Base-by-base conservation (phyloP, 2,329 filamentous ascomycete species). In the Chrysosphaeria jannelii region DNA sequence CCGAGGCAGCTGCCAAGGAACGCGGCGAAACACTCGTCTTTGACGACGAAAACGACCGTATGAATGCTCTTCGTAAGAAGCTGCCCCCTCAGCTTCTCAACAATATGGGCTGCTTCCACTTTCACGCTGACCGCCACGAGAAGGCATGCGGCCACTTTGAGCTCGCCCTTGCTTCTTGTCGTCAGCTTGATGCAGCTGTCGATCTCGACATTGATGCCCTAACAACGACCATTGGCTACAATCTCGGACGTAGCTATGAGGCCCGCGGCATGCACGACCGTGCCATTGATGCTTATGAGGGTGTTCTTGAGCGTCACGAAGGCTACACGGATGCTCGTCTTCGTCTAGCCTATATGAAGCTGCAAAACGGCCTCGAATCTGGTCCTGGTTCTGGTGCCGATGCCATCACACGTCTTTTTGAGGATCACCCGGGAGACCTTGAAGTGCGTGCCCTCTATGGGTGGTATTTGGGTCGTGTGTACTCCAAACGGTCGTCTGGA, bases 41-140 rank as follows among this genome's bases (percentile, higher is more conserved):
- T n/a, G 63, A 74, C 25, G 59, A 69, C 27, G 53, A 50, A 3
- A 54, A 59, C 14, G 45, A 60, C 27, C 57, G 58, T 26, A 49
- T 50, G 12, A n/a, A n/a, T n/a, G 51, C 55, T 10, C 51, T 89
- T 14, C 66, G 78, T 25, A 72, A 79, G 38, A 54, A 69, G 28
- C 50, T 97, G 2, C 74, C 79, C 1, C 85, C 85, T 4, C 78
- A 90, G 37, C 53, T 93, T 3, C 56, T 97, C 20, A 97, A 93
- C 51, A 97, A 97, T 40, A 89, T 93, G 39, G 85, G 75, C 5
- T 91, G 79, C 43, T 93, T 93, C 45, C 64, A 89, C 34, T 91
- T 76, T 33, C 78, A 90, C 39, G 57, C 65, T 3, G 78, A 89
- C 35, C 78, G 76, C 38, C 66, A 71, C 31, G 62, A 69, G 11